These are phyloP conservation scores for Madurella fahalii DNA, from an alignment of 2,329 filamentous ascomycete species.

Conservation along the genomic window DNA sequence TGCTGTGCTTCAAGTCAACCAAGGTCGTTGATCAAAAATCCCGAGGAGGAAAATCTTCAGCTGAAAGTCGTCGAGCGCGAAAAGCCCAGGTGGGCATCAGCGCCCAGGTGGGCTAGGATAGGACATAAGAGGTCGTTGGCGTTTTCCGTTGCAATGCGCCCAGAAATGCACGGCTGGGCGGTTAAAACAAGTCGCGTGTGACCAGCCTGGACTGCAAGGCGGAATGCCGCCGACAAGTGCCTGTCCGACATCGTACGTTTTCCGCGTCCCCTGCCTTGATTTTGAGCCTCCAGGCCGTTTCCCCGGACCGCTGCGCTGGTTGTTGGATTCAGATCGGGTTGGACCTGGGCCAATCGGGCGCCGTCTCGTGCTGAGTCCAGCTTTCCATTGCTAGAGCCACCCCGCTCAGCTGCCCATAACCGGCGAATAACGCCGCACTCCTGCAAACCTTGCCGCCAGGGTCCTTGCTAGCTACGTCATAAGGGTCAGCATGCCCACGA, in stretches of 20 bases:
- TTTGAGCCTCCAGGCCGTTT: not conserved
- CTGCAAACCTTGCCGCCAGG: too few species aligned
- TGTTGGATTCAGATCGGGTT: not conserved
- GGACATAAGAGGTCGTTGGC: too few species aligned
- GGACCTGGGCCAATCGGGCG: not conserved
- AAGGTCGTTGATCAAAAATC: too few species aligned
- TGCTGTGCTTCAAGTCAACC: too few species aligned
- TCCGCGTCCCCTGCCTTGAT: not conserved
- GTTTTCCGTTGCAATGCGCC: too few species aligned
- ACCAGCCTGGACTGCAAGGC: not conserved
- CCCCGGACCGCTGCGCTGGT: not conserved
- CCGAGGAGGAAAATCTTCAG: too few species aligned
- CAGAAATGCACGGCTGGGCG: too few species aligned
- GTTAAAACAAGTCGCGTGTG: not conserved
- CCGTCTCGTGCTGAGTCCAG: not conserved
- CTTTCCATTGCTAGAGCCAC: not conserved
- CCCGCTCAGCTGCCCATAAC: not conserved
- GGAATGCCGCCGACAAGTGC: not conserved
- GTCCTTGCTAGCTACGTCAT: not conserved
- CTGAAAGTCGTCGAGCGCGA: too few species aligned
- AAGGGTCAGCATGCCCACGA: not conserved
- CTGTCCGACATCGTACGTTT: not conserved
- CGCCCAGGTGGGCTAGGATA: too few species aligned
- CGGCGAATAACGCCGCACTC: not conserved
- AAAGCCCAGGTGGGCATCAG: too few species aligned